phyloP scores from a whole-genome alignment of 1,139 yeast genomes.

The Yarrowia galli region DNA sequence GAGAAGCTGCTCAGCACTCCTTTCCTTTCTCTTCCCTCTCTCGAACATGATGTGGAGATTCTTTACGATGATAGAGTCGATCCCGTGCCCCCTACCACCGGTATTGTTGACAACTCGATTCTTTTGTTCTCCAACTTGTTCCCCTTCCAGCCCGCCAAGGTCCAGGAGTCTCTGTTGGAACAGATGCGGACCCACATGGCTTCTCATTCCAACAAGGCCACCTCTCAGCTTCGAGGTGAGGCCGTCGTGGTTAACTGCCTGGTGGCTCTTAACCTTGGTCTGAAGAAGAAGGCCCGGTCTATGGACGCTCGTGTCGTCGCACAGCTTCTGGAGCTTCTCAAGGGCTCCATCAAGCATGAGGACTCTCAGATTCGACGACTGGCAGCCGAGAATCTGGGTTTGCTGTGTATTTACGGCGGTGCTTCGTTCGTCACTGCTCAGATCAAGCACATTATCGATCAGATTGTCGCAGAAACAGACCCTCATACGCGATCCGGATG shows the following conservation, averaged over 20 bases:
- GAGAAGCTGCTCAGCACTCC: constrained; percentile 21
- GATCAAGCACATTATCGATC: constrained; percentile 62
- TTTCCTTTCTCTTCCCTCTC: constrained; percentile 44
- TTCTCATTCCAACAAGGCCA: constrained; percentile 41
- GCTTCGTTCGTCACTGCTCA: constrained; percentile 56
- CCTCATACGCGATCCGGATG: constrained; percentile 74
- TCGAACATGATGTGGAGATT: constrained; percentile 47
- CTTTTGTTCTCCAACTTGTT: constrained; percentile 76
- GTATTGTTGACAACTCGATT: constrained; percentile 77
- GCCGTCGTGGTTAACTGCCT: constrained; percentile 70
- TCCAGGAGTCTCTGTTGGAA: constrained; percentile 86
- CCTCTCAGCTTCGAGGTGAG: constrained; percentile 42
- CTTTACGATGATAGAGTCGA: constrained; percentile 39
- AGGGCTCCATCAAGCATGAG: constrained; percentile 54
- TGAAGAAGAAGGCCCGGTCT: constrained; percentile 47
- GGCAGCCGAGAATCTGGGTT: constrained; percentile 74
- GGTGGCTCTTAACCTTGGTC: constrained; percentile 67
- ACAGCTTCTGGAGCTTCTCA: constrained; percentile 65
- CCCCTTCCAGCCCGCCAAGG: constrained; percentile 75
- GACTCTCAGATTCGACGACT: constrained; percentile 53
- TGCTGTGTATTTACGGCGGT: constrained; percentile 58
- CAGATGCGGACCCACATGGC: constrained; percentile 66
- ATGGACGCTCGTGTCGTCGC: constrained; percentile 51
- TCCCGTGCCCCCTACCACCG: constrained; percentile 50
- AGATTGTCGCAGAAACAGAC: constrained; percentile 64